These are phyloP conservation scores for Trichosporon inkin DNA, from an alignment of 1,284 basidiomycete genomes.

Conservation along the genomic window DNA sequence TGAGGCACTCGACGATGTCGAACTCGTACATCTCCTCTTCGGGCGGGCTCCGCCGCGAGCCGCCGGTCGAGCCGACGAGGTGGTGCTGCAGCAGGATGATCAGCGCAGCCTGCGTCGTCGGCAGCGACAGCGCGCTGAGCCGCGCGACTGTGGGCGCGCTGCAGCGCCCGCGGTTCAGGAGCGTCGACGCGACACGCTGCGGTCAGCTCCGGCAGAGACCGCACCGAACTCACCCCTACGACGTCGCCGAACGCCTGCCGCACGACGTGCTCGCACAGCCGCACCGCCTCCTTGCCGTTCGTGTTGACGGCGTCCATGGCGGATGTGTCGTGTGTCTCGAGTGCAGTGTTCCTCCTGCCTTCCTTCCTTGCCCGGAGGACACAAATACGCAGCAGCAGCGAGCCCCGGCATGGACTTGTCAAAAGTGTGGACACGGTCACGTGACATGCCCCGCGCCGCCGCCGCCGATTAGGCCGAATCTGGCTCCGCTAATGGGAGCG, in stretches of 20 bases:
- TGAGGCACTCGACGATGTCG: slow-evolving; percentile 71
- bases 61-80: slow-evolving; percentile 74
- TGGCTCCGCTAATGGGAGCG: no score
- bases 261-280: slow-evolving; percentile 50
- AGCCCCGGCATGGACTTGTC: no score
- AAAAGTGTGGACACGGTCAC: slow-evolving; percentile 3
- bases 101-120: slow-evolving; percentile 60
- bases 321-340: background rate
- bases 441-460: no score
- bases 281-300: slow-evolving; percentile 50
- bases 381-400: background rate
- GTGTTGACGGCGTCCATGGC: slow-evolving; percentile 22
- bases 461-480: no score
- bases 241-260: slow-evolving; percentile 47
- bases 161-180: slow-evolving; percentile 81
- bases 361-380: no score
- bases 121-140: slow-evolving; percentile 64
- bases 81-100: slow-evolving; percentile 89
- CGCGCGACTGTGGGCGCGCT: slow-evolving; percentile 59
- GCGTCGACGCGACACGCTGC: slow-evolving; percentile 70
- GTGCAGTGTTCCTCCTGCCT: background rate
- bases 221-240: slow-evolving; percentile 37
- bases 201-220: background rate
- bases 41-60: slow-evolving; percentile 54
- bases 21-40: slow-evolving; percentile 63